Evolutionary conservation across 495 filamentous ascomycete genomes (phyloP).

Genomic region (Filosporella fistucella): DNA sequence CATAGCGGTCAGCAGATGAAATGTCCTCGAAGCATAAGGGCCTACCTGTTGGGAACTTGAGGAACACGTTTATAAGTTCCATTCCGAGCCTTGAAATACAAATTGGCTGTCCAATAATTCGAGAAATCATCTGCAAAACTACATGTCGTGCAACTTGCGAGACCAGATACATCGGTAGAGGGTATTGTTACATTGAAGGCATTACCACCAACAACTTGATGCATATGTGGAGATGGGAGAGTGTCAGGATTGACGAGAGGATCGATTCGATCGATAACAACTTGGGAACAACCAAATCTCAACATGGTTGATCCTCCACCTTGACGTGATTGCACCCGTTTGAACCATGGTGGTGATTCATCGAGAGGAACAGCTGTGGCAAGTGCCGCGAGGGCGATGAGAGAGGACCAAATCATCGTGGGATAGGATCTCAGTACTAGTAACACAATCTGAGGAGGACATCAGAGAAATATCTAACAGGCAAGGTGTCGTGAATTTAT

Average conservation of each 20-base stretch:
- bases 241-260: constrained; percentile 53
- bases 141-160: constrained; percentile 58
- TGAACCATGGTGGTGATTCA: no score
- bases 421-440: no score
- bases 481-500: no score
- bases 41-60: constrained; percentile 46
- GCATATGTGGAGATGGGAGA: constrained; percentile 3
- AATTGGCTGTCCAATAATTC: constrained; percentile 67
- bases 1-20: background rate
- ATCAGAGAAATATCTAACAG: no score
- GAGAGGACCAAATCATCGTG: background rate
- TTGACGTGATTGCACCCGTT: no score
- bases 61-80: constrained; percentile 60
- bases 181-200: constrained; percentile 56
- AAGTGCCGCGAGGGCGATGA: background rate
- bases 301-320: constrained; percentile 2
- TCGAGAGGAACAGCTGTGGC: no score
- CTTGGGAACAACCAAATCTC: constrained; percentile 14
- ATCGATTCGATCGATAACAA: constrained; percentile 51
- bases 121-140: no score
- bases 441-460: no score
- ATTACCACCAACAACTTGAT: constrained; percentile 43
- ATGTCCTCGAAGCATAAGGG: constrained; percentile 8
- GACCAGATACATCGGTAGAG: constrained; percentile 40
- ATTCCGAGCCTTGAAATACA: constrained; percentile 62